Evolutionary conservation across 352 stramenopile species (phyloP).

Genomic region (Aphanomyces invadans): DNA sequence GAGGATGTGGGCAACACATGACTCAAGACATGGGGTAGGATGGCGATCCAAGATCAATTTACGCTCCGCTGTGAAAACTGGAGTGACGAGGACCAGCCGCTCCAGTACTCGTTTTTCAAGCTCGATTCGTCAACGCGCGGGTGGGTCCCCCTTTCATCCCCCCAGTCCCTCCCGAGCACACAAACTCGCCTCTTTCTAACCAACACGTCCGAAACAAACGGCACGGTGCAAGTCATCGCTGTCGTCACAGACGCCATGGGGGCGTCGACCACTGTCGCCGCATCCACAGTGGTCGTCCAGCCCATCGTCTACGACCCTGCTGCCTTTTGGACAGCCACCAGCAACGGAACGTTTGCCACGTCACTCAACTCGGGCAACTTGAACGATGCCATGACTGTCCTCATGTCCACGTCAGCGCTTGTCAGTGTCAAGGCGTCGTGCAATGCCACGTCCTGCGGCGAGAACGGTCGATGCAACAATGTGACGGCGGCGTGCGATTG

Average conservation of each 20-base stretch:
- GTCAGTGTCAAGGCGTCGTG: neutral
- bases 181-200: slow-evolving; percentile 10
- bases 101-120: slow-evolving; percentile 57
- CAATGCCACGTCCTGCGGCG: slow-evolving; percentile 29
- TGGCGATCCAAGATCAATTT: slow-evolving; percentile 50
- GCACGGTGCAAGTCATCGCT: slow-evolving; percentile 1
- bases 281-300: slow-evolving; percentile 11
- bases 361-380: slow-evolving; percentile 16
- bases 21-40: too few species aligned
- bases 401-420: slow-evolving; percentile 16
- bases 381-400: slow-evolving; percentile 19
- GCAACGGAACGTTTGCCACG: slow-evolving; percentile 6
- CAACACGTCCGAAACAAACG: slow-evolving; percentile 7
- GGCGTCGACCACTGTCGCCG: neutral
- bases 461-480: slow-evolving; percentile 32
- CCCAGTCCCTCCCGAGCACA: slow-evolving; percentile 2
- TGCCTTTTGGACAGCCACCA: slow-evolving; percentile 14
- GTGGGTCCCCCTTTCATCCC: slow-evolving; percentile 29
- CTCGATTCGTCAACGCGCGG: slow-evolving; percentile 26
- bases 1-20: neutral
- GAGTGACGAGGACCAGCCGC: slow-evolving; percentile 55
- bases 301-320: neutral
- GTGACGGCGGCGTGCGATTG: slow-evolving; percentile 32
- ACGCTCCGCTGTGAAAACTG: slow-evolving; percentile 43
- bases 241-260: slow-evolving; percentile 8